A percentile compares a stretch with the other conserved stretches of the same genome.
These are phyloP conservation scores for Oryza punctata DNA, from an alignment of 176 grass and related monocot genomes.

Conservation along the genomic window DNA sequence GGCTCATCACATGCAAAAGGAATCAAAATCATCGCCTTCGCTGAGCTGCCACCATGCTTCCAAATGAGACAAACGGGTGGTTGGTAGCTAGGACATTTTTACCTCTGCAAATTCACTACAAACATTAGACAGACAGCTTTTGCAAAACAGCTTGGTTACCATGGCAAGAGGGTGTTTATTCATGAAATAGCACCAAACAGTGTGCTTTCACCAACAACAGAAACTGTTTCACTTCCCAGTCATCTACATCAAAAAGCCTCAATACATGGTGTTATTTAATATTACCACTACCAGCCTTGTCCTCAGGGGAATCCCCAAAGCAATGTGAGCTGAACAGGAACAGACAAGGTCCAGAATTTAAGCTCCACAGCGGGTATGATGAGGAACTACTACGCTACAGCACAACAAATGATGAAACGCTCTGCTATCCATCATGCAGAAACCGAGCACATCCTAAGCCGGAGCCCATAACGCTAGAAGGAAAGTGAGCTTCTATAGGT, in stretches of 20 bases:
- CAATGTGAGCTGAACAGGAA: constrained; percentile 33
- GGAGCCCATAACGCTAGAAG: constrained; percentile 29
- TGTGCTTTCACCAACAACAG: neutral
- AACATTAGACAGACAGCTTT: constrained; percentile 8
- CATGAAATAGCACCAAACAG: neutral
- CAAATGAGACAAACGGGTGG: constrained; percentile 7
- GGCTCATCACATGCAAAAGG: constrained; percentile 41
- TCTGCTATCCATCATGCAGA: constrained; percentile 21
- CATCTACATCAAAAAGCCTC: constrained; percentile 41
- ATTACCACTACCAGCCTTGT: constrained; percentile 17
- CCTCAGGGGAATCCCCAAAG: constrained; percentile 22
- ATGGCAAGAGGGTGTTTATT: neutral
- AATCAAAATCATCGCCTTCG: neutral
- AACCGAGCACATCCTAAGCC: constrained; percentile 15
- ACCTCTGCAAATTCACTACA: neutral
- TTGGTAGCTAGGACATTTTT: neutral
- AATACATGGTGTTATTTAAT: constrained; percentile 38
- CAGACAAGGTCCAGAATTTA: constrained; percentile 29
- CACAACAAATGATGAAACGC: constrained; percentile 7
- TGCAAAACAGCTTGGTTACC: constrained; percentile 19
- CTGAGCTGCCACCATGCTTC: neutral
- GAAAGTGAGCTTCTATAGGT: constrained; percentile 23
- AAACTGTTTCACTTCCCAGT: constrained; percentile 7
- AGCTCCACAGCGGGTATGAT: constrained; percentile 22
- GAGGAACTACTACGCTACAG: constrained; percentile 6